These are phyloP conservation scores for Inga laurina DNA, from an alignment of 306 rosid species.

Conservation along the genomic window DNA sequence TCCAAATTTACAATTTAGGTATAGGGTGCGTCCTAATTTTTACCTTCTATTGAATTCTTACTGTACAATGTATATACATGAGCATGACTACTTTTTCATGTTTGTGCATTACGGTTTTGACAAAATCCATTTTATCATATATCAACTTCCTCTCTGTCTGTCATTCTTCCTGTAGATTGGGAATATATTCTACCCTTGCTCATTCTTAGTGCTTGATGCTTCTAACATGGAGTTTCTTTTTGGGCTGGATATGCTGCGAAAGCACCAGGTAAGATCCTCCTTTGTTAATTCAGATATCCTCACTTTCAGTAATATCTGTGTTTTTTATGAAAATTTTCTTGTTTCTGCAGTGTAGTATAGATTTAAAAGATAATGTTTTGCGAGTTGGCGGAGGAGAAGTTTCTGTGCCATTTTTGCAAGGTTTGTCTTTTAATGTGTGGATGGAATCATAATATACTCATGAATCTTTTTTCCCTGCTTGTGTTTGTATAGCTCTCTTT, in stretches of 20 bases:
- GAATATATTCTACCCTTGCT: conserved; percentile 83
- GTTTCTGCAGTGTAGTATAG: conserved; percentile 76
- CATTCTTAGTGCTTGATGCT: conserved; percentile 84
- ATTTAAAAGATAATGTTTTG: conserved; percentile 79
- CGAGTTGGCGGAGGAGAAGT: conserved; percentile 98
- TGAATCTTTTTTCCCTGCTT: conserved; percentile 3
- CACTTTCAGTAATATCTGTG: conserved; percentile 2
- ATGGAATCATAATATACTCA: conserved; percentile 1
- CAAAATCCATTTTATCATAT: background rate
- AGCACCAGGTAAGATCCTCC: conserved; percentile 78
- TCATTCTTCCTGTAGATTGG: conserved; percentile 63
- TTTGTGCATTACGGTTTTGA: background rate
- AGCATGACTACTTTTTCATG: background rate
- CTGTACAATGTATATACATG: background rate
- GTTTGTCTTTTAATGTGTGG: conserved; percentile 42
- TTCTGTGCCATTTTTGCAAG: conserved; percentile 90
- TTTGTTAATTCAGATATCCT: conserved; percentile 3
- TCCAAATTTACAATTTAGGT: conserved; percentile 4
- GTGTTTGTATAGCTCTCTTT: conserved; percentile 22
- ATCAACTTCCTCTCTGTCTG: conserved; percentile 4
- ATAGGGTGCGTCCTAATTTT: background rate
- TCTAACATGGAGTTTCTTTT: conserved; percentile 96
- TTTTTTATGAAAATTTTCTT: conserved; percentile 29
- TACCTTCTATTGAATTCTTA: conserved; percentile 1
- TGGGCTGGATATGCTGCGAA: conserved; percentile 95